Base-by-base conservation (phyloP, 2,329 filamentous ascomycete species). In the Trichophyton equinum region DNA sequence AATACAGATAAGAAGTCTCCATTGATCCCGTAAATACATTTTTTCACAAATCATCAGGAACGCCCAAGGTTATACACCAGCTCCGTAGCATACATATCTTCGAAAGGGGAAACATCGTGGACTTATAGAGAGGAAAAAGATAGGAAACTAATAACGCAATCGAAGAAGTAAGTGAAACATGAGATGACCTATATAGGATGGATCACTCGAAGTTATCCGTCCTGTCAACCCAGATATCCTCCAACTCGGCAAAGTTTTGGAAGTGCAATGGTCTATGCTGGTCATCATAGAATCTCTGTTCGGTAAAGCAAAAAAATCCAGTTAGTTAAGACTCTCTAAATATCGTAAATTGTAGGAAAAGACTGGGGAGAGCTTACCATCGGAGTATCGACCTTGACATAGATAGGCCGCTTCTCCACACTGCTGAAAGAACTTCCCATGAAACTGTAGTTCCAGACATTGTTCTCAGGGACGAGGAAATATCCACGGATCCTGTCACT, bases 391-490 rank as follows among this genome's bases (percentile, higher is more conserved):
- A 99, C 85, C 80, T 94, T 94, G 68, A 97, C 91, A 68, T 91
- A 88, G 49, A 96, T 83, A 2, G 86, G 82, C 77, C 90, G 89
- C 85, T 96, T 97, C 77, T 96, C 91, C 65, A 96, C 82, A 46
- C 85, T 85, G 13, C 86, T 85, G 71, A 97, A 99, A 0, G 85
- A 85, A 66, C 86, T 90, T 60, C 94, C 94, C 85, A 97, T 90
- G 80, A 99, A 99, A 74, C 88, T 94, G 78, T 96, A 99, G 76
- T 99, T 99, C 94, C 94, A 99, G 63, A 87, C 81, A 64, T 85
- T 86, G 60, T 87, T 86, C 70, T 96, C 91, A 0, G 94, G 94
- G 22, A 97, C 91, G 60, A 99, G 78, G 84, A 99, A 99, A 79
- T 91, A 97, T 30, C 94, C 95, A 67, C 88, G 85, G 73, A 96